phyloP scores from a whole-genome alignment of 331 rosid genomes.

The Telfairia occidentalis region DNA sequence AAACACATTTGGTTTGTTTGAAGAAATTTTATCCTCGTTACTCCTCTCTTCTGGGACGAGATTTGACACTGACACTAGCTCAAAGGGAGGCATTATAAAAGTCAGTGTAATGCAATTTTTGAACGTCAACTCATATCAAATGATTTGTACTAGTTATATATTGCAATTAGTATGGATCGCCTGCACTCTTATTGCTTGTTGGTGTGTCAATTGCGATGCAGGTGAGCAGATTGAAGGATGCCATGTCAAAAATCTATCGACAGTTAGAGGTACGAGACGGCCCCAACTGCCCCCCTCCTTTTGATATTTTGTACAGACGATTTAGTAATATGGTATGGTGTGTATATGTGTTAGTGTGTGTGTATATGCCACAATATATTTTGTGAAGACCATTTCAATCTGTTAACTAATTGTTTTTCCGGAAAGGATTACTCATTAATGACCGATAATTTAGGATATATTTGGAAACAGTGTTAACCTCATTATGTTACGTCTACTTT shows the following conservation, averaged over 20 bases:
- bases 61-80: not conserved
- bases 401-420: not conserved
- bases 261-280: constrained; percentile 59
- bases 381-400: not conserved
- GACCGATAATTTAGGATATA: not conserved
- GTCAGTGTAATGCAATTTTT: not conserved
- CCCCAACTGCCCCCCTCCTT: not conserved
- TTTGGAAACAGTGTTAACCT: not conserved
- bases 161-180: not conserved
- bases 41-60: not conserved
- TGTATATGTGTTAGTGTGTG: not conserved
- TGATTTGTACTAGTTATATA: not conserved
- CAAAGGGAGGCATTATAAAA: not conserved
- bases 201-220: constrained; percentile 28
- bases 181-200: constrained; percentile 8
- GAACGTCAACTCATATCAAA: not conserved
- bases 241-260: constrained; percentile 75
- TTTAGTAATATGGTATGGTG: not conserved
- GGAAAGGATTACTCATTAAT: not conserved
- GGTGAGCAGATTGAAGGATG: constrained; percentile 80
- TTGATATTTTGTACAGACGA: not conserved
- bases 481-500: not conserved
- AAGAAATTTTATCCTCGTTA: not conserved
- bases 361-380: not conserved
- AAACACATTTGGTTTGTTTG: not conserved